Conservation (phyloP, 306 rosid species). For the Lotus japonicus region DNA sequence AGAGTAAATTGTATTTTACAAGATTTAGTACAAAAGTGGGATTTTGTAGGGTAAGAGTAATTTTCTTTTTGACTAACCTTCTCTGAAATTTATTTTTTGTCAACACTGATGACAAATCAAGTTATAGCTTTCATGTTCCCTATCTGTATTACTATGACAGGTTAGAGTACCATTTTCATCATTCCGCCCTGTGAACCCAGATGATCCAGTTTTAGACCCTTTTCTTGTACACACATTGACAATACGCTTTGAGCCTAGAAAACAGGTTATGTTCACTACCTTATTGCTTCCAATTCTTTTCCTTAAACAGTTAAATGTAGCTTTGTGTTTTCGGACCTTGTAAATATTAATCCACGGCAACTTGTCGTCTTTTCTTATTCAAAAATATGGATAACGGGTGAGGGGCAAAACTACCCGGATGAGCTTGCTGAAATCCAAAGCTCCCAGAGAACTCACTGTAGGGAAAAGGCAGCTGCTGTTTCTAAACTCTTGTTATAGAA, state of each 20-base stretch:
- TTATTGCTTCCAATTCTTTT: constrained; percentile 5
- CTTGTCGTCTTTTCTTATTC: background rate
- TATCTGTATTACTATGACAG: constrained; percentile 43
- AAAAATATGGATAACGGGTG: too few relatives aligned
- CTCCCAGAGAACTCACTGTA: too few relatives aligned
- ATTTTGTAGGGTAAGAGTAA: constrained; percentile 74
- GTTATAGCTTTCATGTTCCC: constrained; percentile 16
- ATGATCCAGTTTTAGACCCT: constrained; percentile 85
- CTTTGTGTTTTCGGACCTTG: constrained; percentile 2
- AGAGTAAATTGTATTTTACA: constrained; percentile 79
- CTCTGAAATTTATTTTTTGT: background rate
- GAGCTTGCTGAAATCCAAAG: too few relatives aligned
- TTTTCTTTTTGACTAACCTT: constrained; percentile 3
- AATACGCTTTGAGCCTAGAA: constrained; percentile 95
- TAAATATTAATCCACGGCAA: background rate
- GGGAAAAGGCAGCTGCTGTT: too few relatives aligned
- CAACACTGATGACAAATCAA: background rate
- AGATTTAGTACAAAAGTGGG: constrained; percentile 90
- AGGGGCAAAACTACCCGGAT: too few relatives aligned
- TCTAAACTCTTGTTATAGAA: too few relatives aligned
- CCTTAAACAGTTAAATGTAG: background rate
- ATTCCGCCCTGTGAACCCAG: constrained; percentile 89
- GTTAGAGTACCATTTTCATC: constrained; percentile 91
- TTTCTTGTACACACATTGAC: constrained; percentile 93
- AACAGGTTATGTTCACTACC: constrained; percentile 58